Evolutionary conservation across 1,139 yeast species (phyloP).

Genomic region (Komagataea norvegica): DNA sequence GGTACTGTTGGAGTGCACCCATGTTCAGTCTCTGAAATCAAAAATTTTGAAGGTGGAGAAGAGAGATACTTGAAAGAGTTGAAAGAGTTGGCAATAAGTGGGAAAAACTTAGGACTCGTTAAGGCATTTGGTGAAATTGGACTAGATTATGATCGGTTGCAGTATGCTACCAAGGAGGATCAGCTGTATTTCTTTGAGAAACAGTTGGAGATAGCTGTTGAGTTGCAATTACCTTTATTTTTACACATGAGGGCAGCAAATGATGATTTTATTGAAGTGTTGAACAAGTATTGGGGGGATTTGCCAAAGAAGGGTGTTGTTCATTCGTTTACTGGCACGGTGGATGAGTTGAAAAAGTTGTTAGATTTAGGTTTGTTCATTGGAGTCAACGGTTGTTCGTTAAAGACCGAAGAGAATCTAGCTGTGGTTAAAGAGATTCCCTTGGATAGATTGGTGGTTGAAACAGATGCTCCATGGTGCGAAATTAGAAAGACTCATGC

Average conservation of each 20-base stretch:
- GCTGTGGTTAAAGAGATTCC: constrained; percentile 67
- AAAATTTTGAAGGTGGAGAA: constrained; percentile 28
- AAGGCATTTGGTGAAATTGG: constrained; percentile 92
- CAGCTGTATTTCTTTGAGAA: constrained; percentile 64
- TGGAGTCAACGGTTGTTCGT: constrained; percentile 90
- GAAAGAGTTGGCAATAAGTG: constrained; percentile 44
- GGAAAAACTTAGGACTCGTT: constrained; percentile 47
- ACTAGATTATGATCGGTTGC: constrained; percentile 84
- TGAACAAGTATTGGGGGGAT: constrained; percentile 50
- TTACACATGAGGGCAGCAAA: constrained; percentile 88
- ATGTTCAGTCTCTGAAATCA: constrained; percentile 68
- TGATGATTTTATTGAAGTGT: constrained; percentile 64
- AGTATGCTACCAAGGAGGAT: constrained; percentile 62
- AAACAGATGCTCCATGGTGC: constrained; percentile 99
- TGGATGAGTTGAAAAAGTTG: constrained; percentile 40
- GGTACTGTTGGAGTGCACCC: constrained; percentile 96
- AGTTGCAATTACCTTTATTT: constrained; percentile 65
- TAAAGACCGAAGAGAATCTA: constrained; percentile 71
- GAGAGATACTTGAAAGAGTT: constrained; percentile 43
- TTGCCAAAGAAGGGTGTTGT: constrained; percentile 47
- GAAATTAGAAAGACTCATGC: constrained; percentile 84
- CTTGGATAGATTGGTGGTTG: constrained; percentile 63
- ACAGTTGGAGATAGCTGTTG: constrained; percentile 63
- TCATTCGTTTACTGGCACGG: constrained; percentile 89
- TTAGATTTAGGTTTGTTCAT: constrained; percentile 60